Evolutionary conservation across 2,329 filamentous ascomycete genomes (phyloP).

Genomic region (Alternaria viburni): DNA sequence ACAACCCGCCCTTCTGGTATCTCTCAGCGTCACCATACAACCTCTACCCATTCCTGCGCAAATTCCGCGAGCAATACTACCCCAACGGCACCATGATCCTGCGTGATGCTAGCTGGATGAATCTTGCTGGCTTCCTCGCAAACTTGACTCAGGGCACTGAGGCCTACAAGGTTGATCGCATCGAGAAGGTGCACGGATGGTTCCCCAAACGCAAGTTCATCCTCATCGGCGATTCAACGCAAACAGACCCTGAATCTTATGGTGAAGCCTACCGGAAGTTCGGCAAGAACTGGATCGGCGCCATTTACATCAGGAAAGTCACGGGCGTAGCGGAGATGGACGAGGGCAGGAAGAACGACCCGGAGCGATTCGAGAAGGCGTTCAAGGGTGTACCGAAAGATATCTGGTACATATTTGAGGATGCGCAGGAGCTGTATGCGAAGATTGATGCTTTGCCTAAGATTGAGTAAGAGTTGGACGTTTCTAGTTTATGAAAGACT

Average conservation of each 20-base stretch:
- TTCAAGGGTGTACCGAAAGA: conserved; percentile 75
- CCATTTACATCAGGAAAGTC: conserved; percentile 87
- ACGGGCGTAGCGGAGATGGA: conserved; percentile 76
- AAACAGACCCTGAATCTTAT: conserved; percentile 89
- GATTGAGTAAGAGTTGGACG: conserved; percentile 14
- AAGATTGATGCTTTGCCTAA: conserved; percentile 42
- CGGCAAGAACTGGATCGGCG: conserved; percentile 76
- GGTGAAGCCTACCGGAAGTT: conserved; percentile 74
- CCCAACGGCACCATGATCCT: conserved; percentile 82
- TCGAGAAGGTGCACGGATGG: conserved; percentile 78
- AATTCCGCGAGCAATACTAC: conserved; percentile 74
- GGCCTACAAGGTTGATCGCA: conserved; percentile 83
- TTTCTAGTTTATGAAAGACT: neutral
- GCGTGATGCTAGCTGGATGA: conserved; percentile 86
- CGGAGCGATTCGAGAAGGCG: conserved; percentile 78
- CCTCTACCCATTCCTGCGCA: conserved; percentile 82
- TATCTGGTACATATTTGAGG: conserved; percentile 83
- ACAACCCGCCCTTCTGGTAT: conserved; percentile 84
- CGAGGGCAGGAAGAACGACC: conserved; percentile 71
- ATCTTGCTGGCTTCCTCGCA: conserved; percentile 77
- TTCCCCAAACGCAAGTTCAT: conserved; percentile 81
- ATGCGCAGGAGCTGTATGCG: conserved; percentile 68
- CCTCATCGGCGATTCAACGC: conserved; percentile 87
- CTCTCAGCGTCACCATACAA: conserved; percentile 94
- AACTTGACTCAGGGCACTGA: conserved; percentile 81